Conservation (phyloP, 768 basidiomycete genomes). For the Mycena rosella region DNA sequence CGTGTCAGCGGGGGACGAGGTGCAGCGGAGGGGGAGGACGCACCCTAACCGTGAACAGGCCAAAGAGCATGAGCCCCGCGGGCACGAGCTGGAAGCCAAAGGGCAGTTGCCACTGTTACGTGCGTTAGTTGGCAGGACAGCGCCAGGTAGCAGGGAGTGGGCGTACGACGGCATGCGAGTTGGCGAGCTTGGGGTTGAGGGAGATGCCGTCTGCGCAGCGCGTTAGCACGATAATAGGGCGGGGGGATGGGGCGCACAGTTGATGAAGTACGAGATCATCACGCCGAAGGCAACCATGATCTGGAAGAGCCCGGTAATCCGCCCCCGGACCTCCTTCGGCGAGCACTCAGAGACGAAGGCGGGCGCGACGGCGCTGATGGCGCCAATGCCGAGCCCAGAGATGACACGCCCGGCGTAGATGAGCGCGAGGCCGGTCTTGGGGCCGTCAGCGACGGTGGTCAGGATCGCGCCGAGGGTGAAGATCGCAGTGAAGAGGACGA, state of each 20-base stretch:
- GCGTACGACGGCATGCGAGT: slow-evolving; percentile 46
- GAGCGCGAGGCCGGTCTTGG: slow-evolving; percentile 66
- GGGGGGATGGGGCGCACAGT: slow-evolving; percentile 63
- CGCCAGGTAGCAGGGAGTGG: not conserved
- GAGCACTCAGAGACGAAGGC: slow-evolving; percentile 89
- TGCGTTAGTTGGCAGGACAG: too few species aligned
- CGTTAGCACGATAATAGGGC: not conserved
- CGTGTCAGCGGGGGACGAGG: not conserved
- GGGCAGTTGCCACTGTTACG: slow-evolving; percentile 72
- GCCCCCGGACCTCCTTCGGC: slow-evolving; percentile 87
- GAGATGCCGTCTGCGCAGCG: slow-evolving; percentile 19
- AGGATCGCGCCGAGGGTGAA: slow-evolving; percentile 83
- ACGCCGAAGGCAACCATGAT: slow-evolving; percentile 77
- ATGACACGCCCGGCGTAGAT: slow-evolving; percentile 88
- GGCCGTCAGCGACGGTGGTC: slow-evolving; percentile 70
- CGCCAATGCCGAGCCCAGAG: slow-evolving; percentile 87
- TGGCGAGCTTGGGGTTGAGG: slow-evolving; percentile 20
- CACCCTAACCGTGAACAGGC: slow-evolving; percentile 77
- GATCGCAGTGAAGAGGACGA: slow-evolving; percentile 70
- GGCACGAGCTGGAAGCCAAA: slow-evolving; percentile 84
- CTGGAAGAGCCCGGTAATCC: slow-evolving; percentile 89
- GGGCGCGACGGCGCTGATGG: slow-evolving; percentile 84
- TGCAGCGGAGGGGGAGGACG: slow-evolving; percentile 16
- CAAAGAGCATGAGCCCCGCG: slow-evolving; percentile 76
- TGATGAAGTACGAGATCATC: slow-evolving; percentile 87